Evolutionary conservation across 257 asterid genomes (phyloP).

Genomic region (Solanum sparsipilum): DNA sequence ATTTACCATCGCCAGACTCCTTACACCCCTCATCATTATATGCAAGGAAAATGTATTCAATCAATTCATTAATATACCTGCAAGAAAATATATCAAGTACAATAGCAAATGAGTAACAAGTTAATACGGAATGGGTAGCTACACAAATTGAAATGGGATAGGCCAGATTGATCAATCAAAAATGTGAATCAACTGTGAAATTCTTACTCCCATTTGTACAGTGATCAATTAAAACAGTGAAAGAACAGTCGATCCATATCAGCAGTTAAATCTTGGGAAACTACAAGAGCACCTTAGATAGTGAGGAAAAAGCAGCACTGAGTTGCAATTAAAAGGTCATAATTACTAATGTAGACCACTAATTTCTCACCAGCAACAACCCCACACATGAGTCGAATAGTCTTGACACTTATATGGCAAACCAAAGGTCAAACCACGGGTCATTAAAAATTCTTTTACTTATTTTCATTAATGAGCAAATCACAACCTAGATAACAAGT

Average conservation of each 20-base stretch:
- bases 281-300: neutral
- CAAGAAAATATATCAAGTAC: neutral
- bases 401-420: neutral
- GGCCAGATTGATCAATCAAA: neutral
- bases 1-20: conserved; percentile 27
- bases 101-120: neutral
- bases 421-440: neutral
- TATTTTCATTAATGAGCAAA: neutral
- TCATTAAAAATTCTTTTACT: neutral
- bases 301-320: neutral
- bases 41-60: conserved; percentile 67
- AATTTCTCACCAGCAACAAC: neutral
- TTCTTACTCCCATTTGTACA: neutral
- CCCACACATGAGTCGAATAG: neutral
- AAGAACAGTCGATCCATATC: neutral
- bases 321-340: neutral
- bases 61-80: conserved; percentile 92
- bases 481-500: neutral
- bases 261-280: neutral
- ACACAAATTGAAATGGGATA: neutral
- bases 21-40: conserved; percentile 42
- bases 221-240: neutral
- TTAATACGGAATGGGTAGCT: neutral
- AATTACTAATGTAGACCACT: neutral
- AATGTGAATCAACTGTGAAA: neutral